Evolutionary conservation across 352 stramenopile genomes (phyloP).

Genomic region (Phytopythium helicoides): DNA sequence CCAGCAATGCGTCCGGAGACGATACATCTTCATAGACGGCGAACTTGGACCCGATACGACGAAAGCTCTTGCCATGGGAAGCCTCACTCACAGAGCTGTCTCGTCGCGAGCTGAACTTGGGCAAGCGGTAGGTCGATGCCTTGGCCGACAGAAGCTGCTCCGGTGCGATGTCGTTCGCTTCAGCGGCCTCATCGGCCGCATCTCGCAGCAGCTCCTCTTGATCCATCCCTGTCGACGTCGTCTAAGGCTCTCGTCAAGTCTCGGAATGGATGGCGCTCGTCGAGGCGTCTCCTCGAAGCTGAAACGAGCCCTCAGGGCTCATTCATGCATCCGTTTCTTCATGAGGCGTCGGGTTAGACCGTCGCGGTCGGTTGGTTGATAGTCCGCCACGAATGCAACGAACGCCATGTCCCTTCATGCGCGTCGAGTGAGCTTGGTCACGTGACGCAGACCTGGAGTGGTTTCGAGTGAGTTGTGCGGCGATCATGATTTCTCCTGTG

Average conservation of each 20-base stretch:
- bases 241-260: neutral
- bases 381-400: no score
- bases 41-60: slow-evolving; percentile 14
- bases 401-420: no score
- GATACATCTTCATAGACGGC: slow-evolving; percentile 25
- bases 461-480: no score
- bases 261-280: neutral
- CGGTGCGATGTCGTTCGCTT: slow-evolving; percentile 3
- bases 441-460: no score
- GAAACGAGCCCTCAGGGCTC: no score
- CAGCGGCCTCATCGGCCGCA: neutral
- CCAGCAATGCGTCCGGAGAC: slow-evolving; percentile 45
- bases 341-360: no score
- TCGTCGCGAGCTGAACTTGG: slow-evolving; percentile 27
- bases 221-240: neutral
- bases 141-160: slow-evolving; percentile 17
- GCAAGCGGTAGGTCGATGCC: slow-evolving; percentile 22
- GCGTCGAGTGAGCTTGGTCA: no score
- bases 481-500: no score
- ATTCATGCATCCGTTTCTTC: no score
- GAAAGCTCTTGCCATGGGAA: slow-evolving; percentile 20
- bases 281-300: no score
- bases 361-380: no score
- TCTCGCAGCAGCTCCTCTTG: neutral
- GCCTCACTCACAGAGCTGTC: slow-evolving; percentile 12